Evolutionary conservation across 768 basidiomycete genomes (phyloP), one percentile per base, ranked within the genome.

Genomic region (Termitomyces sp.): DNA sequence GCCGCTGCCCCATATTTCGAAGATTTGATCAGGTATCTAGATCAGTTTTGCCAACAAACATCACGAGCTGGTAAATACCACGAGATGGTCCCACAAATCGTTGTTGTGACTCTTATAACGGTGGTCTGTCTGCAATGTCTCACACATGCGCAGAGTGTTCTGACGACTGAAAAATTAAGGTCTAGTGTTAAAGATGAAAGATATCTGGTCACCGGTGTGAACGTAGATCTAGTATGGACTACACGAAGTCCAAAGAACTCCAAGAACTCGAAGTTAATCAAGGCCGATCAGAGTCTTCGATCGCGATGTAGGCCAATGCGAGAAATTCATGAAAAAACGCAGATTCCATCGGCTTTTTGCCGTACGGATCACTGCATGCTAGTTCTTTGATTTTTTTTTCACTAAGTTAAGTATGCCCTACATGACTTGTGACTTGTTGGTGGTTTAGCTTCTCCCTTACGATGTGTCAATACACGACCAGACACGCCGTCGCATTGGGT

Each of bases 341-440:
- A 33, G 45, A 24, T 44, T 36, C 44, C 26, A 45, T 54, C 48
- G 51, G 54, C 50, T 54, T 52, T 39, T 29, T 29, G 24, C 39
- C 46, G 26, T 47, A 51, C 62, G 59, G 62, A 63, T 63, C 62
- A 63, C 48, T 44, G 45, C 55, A 51, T 55, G 55, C 59, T 54
- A 60, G 51, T 51, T 51, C 59, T 44, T 33, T 54, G 56, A 45
- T 47, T 51, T 15, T 39, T 29, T 5, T 37, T 51, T 51, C 46
- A 29, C 26, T 10, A 22, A 41, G n/a, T n/a, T 51, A n/a, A n/a
- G n/a, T n/a, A 26, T 36, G 54, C 47, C 60, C 48, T 56, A 46
- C 26, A 51, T 56, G 48, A 56, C n/a, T 39, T 49, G 47, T 51
- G 47, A 28, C 46, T 58, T 54, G 22, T 49, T 44, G 39, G 33